Base-by-base conservation (phyloP, 208 protist genomes). In the Acanthamoeba castellanii region DNA sequence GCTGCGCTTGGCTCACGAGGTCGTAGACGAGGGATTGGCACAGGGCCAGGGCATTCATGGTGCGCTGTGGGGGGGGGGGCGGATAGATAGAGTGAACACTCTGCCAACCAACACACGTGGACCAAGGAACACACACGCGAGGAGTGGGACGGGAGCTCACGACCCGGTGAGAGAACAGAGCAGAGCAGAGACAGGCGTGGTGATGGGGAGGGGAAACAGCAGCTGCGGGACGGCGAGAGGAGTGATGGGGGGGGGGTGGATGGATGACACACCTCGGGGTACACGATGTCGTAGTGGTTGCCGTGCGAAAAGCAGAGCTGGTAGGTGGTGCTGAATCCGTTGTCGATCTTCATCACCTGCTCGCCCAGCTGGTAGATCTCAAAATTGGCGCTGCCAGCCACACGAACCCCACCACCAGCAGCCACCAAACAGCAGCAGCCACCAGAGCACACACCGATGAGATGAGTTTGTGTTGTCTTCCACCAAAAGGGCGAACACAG, bases 261-360 rank as follows among this genome's bases (percentile, higher is more conserved):
- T 68, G 16, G 55, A 2, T 22, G 55, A 34, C 42, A 27, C 45
- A 47, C 55, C 22, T 45, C 25, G n/a, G 84, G 27, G 57, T 90
- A 90, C 32, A 90, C 52, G 16, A 90, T 50, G 84, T 90, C 84
- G 55, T 90, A 90, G 52, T 90, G 84, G 27, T 90, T 90, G 52
- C 57, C 57, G 84, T 90, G 84, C 6, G 84, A 90, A 42, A 90
- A 90, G 84, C 84, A 70, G 7, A 90, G 27, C 30, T 22, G 6
- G 42, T 70, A 59, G 52, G 30, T 37, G 7, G 5, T 27, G 70
- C 30, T 13, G 30, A 61, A 68, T 27, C 57, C 84, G 18, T 90
- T 90, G 55, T 90, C 57, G 32, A 68, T 37, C 84, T 8, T 85
- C 76, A 85, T 85, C 37, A 59, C 76, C 76, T 57, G 37, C 27